These are phyloP conservation scores for Boletus eberwhitei DNA, from an alignment of 768 basidiomycete species.

Conservation along the genomic window DNA sequence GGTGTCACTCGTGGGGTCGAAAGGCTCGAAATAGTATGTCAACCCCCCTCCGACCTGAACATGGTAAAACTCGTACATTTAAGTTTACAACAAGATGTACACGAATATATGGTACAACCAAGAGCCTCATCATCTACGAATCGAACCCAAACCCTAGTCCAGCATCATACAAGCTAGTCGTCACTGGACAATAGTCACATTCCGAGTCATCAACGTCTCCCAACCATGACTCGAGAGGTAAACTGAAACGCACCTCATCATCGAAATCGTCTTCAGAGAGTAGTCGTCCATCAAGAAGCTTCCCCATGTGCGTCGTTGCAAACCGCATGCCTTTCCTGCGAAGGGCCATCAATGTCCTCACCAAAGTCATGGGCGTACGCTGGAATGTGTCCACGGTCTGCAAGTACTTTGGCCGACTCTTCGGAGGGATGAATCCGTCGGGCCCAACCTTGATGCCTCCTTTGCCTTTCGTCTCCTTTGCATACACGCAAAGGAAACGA, in stretches of 20 bases:
- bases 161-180: neutral
- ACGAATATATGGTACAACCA: neutral
- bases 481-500: neutral
- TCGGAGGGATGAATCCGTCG: conserved; percentile 22
- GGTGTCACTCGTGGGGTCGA: neutral
- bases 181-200: neutral
- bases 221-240: neutral
- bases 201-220: neutral
- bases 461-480: conserved; percentile 11
- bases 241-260: conserved; percentile 1
- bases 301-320: conserved; percentile 39
- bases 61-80: no score
- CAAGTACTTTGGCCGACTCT: conserved; percentile 7
- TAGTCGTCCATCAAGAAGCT: conserved; percentile 30
- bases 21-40: conserved; percentile 2
- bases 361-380: conserved; percentile 32
- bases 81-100: neutral
- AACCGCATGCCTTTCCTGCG: conserved; percentile 41
- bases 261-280: conserved; percentile 17
- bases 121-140: neutral
- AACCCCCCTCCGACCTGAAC: neutral
- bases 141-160: neutral
- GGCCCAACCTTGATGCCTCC: conserved; percentile 1
- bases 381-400: conserved; percentile 26
- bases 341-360: conserved; percentile 20